Evolutionary conservation across 2,329 filamentous ascomycete genomes (phyloP), one percentile per base, ranked within the genome.

Genomic region (Paraconiothyrium brasiliense): DNA sequence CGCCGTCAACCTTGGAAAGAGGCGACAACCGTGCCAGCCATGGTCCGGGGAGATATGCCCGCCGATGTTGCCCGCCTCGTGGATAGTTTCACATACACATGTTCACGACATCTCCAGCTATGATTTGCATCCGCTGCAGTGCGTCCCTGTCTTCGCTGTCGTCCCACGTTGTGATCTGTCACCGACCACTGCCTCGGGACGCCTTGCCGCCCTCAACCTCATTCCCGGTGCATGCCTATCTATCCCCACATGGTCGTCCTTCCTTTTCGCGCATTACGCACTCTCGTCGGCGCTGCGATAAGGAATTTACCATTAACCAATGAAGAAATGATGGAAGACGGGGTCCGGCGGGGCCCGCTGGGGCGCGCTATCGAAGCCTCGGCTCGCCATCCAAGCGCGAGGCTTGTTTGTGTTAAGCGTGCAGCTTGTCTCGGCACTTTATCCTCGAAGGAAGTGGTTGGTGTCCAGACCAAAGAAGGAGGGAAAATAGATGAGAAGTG

Each of bases 191-290:
- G 30, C 16, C 48, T 16, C 14, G 48, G 48, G 48, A 50, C 16
- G 9, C 34, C 48, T 4, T 35, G 32, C 5, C 10, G 30, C 16
- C 30, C 48, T 14, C 32, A 24, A n/a, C 35, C 35, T 52, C n/a
- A 8, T 13, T 20, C 20, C 34, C 49, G 34, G 49, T 8, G 48
- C 16, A 24, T 22, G 34, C 34, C 35, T 37, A 24, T 41, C 34
- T 52, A 9, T 27, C n/a, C 30, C 30, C 30, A 20, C 13, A 9
- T 24, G 6, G n/a, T 4, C 2, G 49, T 39, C 22, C 9, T 52
- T 52, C 13, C 49, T 41, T 52, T 52, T 52, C 35, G 22, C n/a
- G 35, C 49, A 52, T 41, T 41, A 41, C 49, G 49, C 20, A 54
- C 22, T 37, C 3, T 20, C 46, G 46, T 30, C 13, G 14, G 1